These are phyloP conservation scores for Tulasnella sp. DNA, from an alignment of 768 basidiomycete genomes.

Conservation along the genomic window DNA sequence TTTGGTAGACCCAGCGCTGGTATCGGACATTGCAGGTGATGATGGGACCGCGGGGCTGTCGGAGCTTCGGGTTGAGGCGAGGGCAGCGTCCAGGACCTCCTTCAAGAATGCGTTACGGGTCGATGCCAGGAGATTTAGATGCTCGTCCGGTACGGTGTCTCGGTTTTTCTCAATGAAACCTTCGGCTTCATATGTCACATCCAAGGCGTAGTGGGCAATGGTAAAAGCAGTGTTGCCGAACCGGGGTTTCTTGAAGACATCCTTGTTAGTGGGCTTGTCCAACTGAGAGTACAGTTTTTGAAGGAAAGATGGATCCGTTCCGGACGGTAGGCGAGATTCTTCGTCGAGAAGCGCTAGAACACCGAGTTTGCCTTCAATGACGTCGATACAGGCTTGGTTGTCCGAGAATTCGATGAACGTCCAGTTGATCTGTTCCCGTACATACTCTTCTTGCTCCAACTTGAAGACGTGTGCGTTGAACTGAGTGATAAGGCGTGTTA, in stretches of 20 bases:
- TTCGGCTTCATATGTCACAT: constrained; percentile 97
- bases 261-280: constrained; percentile 69
- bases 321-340: constrained; percentile 90
- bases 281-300: constrained; percentile 85
- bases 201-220: constrained; percentile 93
- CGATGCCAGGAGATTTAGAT: constrained; percentile 71
- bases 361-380: constrained; percentile 95
- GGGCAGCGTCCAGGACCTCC: constrained; percentile 85
- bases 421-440: constrained; percentile 98
- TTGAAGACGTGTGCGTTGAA: constrained; percentile 99
- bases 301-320: constrained; percentile 83
- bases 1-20: constrained; percentile 54
- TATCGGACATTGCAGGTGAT: constrained; percentile 31
- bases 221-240: constrained; percentile 97
- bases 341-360: constrained; percentile 91
- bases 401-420: constrained; percentile 99
- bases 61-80: constrained; percentile 36
- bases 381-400: constrained; percentile 97
- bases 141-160: constrained; percentile 97
- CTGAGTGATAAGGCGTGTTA: constrained; percentile 29
- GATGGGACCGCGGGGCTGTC: constrained; percentile 33
- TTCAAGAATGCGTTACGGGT: constrained; percentile 89
- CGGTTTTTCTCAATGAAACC: constrained; percentile 98
- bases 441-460: constrained; percentile 98
- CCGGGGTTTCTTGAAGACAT: constrained; percentile 95